Evolutionary conservation across 2,329 filamentous ascomycete species (phyloP).

Genomic region (Aspergillus luchuensis): DNA sequence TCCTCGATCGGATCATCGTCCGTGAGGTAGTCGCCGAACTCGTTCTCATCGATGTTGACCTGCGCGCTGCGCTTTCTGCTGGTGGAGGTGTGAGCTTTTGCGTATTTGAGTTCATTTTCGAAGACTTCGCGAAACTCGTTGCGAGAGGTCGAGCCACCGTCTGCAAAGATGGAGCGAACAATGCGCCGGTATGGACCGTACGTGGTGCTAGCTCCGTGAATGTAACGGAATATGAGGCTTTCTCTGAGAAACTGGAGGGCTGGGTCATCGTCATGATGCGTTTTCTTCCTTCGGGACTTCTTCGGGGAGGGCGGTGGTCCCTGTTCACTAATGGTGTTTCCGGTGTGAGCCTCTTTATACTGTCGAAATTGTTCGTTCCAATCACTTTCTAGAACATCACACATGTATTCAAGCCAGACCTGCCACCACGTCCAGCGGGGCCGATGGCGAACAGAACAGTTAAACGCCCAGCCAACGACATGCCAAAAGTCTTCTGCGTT

Average conservation of each 20-base stretch:
- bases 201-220: conserved; percentile 32
- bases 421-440: conserved; percentile 81
- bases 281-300: conserved; percentile 21
- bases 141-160: conserved; percentile 39
- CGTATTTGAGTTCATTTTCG: conserved; percentile 46
- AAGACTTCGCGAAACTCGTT: conserved; percentile 51
- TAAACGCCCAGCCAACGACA: conserved; percentile 87
- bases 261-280: conserved; percentile 12
- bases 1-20: conserved; percentile 31
- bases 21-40: conserved; percentile 50
- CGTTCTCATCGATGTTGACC: conserved; percentile 49
- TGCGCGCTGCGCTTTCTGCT: conserved; percentile 43
- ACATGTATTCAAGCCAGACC: conserved; percentile 74
- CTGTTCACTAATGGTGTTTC: not conserved
- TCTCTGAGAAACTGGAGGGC: conserved; percentile 30
- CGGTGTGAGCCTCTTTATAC: not conserved
- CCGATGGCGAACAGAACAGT: conserved; percentile 74
- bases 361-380: conserved; percentile 40
- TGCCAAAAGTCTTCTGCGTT: conserved; percentile 88
- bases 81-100: conserved; percentile 30
- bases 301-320: not conserved
- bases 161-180: conserved; percentile 50
- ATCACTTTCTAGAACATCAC: conserved; percentile 48
- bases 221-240: conserved; percentile 49
- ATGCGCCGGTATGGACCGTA: conserved; percentile 45